Evolutionary conservation across 2,329 filamentous ascomycete genomes (phyloP), one percentile per base, ranked within the genome.

Genomic region (Aspergillus versicolor): DNA sequence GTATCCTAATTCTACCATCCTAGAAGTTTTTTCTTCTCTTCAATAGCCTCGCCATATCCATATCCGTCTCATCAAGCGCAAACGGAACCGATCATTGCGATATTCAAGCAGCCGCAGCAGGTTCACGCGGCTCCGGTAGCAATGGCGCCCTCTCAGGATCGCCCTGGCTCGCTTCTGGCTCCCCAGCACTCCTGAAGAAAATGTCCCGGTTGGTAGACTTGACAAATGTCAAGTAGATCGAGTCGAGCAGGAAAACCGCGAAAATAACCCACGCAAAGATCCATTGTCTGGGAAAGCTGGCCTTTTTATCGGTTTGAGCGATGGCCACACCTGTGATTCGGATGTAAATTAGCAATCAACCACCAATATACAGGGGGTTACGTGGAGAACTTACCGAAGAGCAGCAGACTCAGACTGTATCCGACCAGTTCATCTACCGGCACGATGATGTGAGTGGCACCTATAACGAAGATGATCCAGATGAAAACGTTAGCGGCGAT

Each of bases 241-340:
- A 91, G 17, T 84, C 75, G 19, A 92, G 72, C 71, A 94, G 88
- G 52, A 95, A 83, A 24, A 90, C 71, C 1, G 81, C 84, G 81
- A 93, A 92, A 71, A 96, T 91, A 61, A 86, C 80, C 69, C 95
- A 94, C 34, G 91, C 89, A 72, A 96, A 96, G 75, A 95, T 93
- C 91, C 91, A 96, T 77, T 96, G 92, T 62, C 96, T 80, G 6
- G 90, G 89, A 63, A 95, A n/a, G 17, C 24, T 81, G 58, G 88
- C 74, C 71, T 91, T 86, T 67, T 83, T 81, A 50, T 86, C 78
- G 76, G 95, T 87, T 73, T 96, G 92, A 13, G 85, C 83, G 15
- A 94, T 85, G 12, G 90, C 91, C 42, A 95, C 85, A 17, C 81
- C 82, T 84, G 56, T 19, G 48, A 45, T 9, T 41, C 21, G 51